Base-by-base conservation (phyloP, 345 rosid genomes). In the Ceriops zippeliana region DNA sequence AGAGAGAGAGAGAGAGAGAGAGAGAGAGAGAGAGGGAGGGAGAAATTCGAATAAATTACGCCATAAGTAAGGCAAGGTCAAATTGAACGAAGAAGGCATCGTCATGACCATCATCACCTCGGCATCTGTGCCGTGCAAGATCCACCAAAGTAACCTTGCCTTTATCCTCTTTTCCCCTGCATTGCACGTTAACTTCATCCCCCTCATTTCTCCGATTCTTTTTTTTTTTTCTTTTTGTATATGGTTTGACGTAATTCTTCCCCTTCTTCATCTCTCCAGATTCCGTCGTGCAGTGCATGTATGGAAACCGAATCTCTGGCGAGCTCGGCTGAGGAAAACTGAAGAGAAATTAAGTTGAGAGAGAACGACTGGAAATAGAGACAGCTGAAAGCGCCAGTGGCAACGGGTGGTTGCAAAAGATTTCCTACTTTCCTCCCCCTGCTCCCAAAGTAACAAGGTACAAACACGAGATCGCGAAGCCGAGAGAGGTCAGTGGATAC, bases 101-200 rank as follows among this genome's bases (percentile, higher is more conserved):
- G 64, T 47, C 49, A 1, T 42, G 67, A 77, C 75, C 79, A 63
- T 51, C 63, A 65, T 24, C 59, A 8, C 24, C 59, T 56, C 16
- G 81, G 83, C 68, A 73, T 74, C 70, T 78, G 69, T 81, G 77
- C 81, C 90, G 80, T 84, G 82, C 34, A 80, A 81, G 83, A 76
- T 78, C 72, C 72, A 72, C 80, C 72, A 67, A 70, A 34, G 37
- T 7, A 34, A 27, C 66, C 80, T 67, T 65, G 66, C 66, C 69
- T 69, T 69, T 67, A 72, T 81, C 72, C 79, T 64, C 68, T 67
- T 67, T 67, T 84, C 78, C 72, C 86, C 88, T 76, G 79, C 83
- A 84, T 81, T 84, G 76, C 86, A 86, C 83, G 91, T 84, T 70
- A 86, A 75, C 84, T 75, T 47, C 79, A 61, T 30, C 72, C 62